Evolutionary conservation across 768 basidiomycete species (phyloP).

Genomic region (Termitomyces sp.): DNA sequence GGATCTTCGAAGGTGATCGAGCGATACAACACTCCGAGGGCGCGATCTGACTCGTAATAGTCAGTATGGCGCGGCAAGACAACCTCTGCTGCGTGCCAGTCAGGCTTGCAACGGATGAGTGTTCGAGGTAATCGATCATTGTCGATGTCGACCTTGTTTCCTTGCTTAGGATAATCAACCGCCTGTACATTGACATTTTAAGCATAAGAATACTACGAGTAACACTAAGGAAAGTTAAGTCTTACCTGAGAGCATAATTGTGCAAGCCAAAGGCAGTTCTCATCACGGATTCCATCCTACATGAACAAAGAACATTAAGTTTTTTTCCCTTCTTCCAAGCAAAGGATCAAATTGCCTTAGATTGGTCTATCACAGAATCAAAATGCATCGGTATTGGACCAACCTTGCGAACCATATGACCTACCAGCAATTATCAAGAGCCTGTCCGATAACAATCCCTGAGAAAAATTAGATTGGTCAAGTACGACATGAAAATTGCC

Average conservation of each 20-base stretch:
- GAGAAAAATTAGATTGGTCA: background rate
- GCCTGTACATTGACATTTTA: constrained; percentile 32
- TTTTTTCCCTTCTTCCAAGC: background rate
- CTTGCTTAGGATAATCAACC: constrained; percentile 80
- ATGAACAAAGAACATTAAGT: background rate
- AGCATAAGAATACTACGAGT: background rate
- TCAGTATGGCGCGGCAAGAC: constrained; percentile 49
- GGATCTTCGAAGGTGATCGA: constrained; percentile 44
- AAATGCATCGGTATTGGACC: background rate
- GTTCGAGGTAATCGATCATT: constrained; percentile 39
- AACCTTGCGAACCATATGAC: constrained; percentile 14
- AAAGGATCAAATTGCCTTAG: constrained; percentile 40
- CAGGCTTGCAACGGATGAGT: constrained; percentile 67
- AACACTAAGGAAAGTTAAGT: background rate
- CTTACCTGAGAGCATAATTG: constrained; percentile 49
- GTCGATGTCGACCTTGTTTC: constrained; percentile 54
- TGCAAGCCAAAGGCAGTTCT: constrained; percentile 53
- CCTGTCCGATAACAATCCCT: constrained; percentile 68
- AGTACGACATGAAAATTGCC: constrained; percentile 9
- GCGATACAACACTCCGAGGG: constrained; percentile 70
- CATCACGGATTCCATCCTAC: constrained; percentile 60
- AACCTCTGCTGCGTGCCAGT: constrained; percentile 69
- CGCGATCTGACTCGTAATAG: constrained; percentile 67
- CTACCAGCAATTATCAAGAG: constrained; percentile 68
- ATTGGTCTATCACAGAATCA: constrained; percentile 50